phyloP scores from a whole-genome alignment of 1,284 basidiomycete genomes.

The Puccinia triticina region DNA sequence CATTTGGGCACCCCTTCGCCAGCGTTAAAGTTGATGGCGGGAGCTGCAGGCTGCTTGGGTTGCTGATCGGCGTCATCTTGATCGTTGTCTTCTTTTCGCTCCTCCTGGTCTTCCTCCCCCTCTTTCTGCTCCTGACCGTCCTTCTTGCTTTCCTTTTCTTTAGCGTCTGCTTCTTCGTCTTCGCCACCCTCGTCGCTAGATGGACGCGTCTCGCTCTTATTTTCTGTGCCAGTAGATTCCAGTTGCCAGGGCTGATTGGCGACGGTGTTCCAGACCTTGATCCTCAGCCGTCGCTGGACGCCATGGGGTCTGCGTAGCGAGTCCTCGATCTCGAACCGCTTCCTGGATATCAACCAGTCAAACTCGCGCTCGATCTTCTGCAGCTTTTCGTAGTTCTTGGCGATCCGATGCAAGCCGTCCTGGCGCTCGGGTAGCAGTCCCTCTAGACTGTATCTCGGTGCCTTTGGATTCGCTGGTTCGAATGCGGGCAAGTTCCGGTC shows the following conservation, averaged over 20 bases:
- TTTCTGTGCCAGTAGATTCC: background rate
- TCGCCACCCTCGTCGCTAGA: background rate
- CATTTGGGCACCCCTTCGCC: constrained; percentile 45
- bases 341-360: constrained; percentile 48
- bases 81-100: constrained; percentile 1
- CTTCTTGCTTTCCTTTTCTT: background rate
- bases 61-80: background rate
- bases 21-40: constrained; percentile 12
- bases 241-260: constrained; percentile 38
- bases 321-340: constrained; percentile 44
- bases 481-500: constrained; percentile 43
- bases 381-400: constrained; percentile 15
- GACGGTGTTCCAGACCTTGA: constrained; percentile 50
- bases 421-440: constrained; percentile 10
- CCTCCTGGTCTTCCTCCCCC: background rate
- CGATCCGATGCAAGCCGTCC: background rate
- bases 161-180: background rate
- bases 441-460: background rate
- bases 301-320: constrained; percentile 15
- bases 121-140: background rate
- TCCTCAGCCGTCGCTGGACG: constrained; percentile 9
- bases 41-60: background rate
- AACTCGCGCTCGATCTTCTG: constrained; percentile 40
- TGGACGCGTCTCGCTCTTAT: background rate
- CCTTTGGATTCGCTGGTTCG: background rate